Conservation (phyloP, 108 stramenopile genomes). For the Chaetoceros muelleri region DNA sequence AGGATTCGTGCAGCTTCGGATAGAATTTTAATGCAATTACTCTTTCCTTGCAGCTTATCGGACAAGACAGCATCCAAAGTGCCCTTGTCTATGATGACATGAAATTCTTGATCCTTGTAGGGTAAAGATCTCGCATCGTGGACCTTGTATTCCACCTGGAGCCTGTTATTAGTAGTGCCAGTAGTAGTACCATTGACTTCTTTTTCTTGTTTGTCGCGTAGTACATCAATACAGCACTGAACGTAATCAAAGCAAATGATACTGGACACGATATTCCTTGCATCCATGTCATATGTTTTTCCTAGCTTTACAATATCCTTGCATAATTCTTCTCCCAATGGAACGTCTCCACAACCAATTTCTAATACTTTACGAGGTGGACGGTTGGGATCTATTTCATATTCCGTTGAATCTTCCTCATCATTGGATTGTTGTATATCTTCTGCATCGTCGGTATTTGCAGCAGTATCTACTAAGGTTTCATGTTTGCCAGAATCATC, state of each 20-base stretch:
- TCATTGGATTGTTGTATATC: too few relatives aligned
- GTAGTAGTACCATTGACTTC: conserved; percentile 2
- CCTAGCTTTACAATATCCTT: conserved; percentile 21
- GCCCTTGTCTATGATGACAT: conserved; percentile 73
- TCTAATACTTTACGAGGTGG: conserved; percentile 56
- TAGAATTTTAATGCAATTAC: conserved; percentile 46
- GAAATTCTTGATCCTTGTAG: conserved; percentile 25
- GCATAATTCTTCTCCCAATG: conserved; percentile 40
- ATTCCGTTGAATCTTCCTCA: neutral
- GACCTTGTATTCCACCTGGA: conserved; percentile 24
- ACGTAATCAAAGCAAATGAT: conserved; percentile 67
- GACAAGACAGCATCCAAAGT: conserved; percentile 81
- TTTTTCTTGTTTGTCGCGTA: conserved; percentile 27
- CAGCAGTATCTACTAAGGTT: too few relatives aligned
- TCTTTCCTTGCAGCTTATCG: conserved; percentile 30
- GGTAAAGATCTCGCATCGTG: conserved; percentile 52
- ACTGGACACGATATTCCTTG: conserved; percentile 22
- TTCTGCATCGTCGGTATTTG: too few relatives aligned
- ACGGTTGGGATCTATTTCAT: too few relatives aligned
- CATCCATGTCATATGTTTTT: conserved; percentile 8
- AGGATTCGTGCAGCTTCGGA: conserved; percentile 53
- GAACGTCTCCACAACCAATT: conserved; percentile 75
- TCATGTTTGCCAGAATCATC: too few relatives aligned
- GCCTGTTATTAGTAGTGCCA: neutral
- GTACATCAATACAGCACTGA: conserved; percentile 33